Conservation (phyloP, 208 protist genomes). For the Leptomonas seymouri region DNA sequence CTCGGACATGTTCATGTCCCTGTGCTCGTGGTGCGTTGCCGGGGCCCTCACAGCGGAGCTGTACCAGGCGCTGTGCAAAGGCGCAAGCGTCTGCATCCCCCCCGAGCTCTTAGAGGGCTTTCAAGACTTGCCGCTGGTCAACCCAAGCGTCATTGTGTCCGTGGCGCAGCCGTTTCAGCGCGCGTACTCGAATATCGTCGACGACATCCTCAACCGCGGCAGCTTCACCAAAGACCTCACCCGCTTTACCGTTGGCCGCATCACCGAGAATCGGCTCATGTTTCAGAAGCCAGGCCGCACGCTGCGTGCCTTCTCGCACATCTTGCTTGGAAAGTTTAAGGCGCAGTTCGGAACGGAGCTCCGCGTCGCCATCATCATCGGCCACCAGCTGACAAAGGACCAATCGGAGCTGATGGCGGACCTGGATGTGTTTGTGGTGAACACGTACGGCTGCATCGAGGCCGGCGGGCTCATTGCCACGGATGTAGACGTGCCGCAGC, state of each 20-base stretch:
- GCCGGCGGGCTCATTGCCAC: constrained; percentile 87
- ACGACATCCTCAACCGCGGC: constrained; percentile 87
- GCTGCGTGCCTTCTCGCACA: constrained; percentile 72
- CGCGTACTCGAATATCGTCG: constrained; percentile 89
- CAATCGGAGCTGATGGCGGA: constrained; percentile 89
- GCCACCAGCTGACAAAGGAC: constrained; percentile 82
- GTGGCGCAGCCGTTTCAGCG: constrained; percentile 87
- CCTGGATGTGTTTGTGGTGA: constrained; percentile 89
- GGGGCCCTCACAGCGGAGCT: constrained; percentile 79
- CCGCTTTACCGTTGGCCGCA: constrained; percentile 81
- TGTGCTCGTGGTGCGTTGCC: constrained; percentile 91
- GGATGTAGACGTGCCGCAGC: constrained; percentile 89
- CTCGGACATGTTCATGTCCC: constrained; percentile 91
- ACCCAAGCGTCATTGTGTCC: constrained; percentile 86
- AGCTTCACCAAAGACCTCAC: constrained; percentile 83
- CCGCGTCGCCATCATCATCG: constrained; percentile 85
- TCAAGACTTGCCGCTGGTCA: constrained; percentile 84
- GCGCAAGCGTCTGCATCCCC: constrained; percentile 83
- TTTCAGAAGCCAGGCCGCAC: constrained; percentile 78
- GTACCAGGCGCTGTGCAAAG: constrained; percentile 90
- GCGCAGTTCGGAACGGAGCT: constrained; percentile 86
- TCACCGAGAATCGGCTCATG: constrained; percentile 90
- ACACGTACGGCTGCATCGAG: constrained; percentile 90
- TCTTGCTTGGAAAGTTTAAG: constrained; percentile 89
- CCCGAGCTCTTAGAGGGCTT: constrained; percentile 89